Conservation (phyloP, 345 rosid genomes). For the Citrus glauca region DNA sequence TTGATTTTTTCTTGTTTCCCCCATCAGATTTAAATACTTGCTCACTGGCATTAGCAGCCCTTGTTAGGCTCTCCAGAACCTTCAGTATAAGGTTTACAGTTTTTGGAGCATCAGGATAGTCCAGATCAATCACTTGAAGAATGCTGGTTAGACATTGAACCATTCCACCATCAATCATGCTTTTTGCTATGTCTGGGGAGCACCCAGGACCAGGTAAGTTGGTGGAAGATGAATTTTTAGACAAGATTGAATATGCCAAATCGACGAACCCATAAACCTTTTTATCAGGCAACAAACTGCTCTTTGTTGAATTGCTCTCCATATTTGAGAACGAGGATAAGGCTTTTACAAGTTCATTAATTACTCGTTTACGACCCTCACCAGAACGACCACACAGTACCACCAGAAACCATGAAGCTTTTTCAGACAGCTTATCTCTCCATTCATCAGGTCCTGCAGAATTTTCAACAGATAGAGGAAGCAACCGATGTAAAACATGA, state of each 20-base stretch:
- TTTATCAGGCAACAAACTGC: constrained; percentile 66
- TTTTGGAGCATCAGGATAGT: constrained; percentile 95
- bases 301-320: constrained; percentile 60
- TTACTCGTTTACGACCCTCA: constrained; percentile 87
- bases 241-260: constrained; percentile 73
- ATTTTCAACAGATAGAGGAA: constrained; percentile 67
- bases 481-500: constrained; percentile 76
- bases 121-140: constrained; percentile 85
- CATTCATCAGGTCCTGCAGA: constrained; percentile 82
- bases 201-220: constrained; percentile 81
- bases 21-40: constrained; percentile 66
- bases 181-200: constrained; percentile 88
- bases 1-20: constrained; percentile 52
- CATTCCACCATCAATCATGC: constrained; percentile 94
- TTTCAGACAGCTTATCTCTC: constrained; percentile 88
- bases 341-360: constrained; percentile 80
- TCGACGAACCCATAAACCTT: constrained; percentile 72
- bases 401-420: constrained; percentile 87
- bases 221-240: constrained; percentile 80
- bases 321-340: constrained; percentile 59
- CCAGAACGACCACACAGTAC: constrained; percentile 84
- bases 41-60: constrained; percentile 89
- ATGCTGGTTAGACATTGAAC: constrained; percentile 71
- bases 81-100: constrained; percentile 79
- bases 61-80: constrained; percentile 80